A percentile compares a stretch with the other conserved stretches of the same genome.
Evolutionary conservation across 2,329 filamentous ascomycete species (phyloP).

Genomic region (Aspergillus tanneri): DNA sequence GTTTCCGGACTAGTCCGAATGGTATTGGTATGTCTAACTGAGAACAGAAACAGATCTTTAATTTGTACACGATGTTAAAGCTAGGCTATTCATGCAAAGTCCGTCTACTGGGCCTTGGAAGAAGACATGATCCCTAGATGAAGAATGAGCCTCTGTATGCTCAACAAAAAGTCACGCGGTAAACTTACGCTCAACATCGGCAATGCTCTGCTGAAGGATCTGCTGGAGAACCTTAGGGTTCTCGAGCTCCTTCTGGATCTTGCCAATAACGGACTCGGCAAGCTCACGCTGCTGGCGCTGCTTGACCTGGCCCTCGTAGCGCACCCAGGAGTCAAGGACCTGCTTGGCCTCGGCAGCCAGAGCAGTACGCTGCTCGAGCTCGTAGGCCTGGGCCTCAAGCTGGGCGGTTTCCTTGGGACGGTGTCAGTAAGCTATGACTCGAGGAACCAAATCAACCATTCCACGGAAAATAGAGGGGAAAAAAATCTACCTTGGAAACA

Average conservation of each 20-base stretch:
- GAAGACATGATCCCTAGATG: slow-evolving; percentile 39
- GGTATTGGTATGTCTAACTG: slow-evolving; percentile 40
- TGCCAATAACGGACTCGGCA: slow-evolving; percentile 87
- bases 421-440: slow-evolving; percentile 1
- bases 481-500: slow-evolving; percentile 88
- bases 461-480: not conserved
- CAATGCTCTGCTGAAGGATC: slow-evolving; percentile 94
- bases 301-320: slow-evolving; percentile 98
- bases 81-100: slow-evolving; percentile 29
- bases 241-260: slow-evolving; percentile 98
- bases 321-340: slow-evolving; percentile 96
- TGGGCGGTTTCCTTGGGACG: slow-evolving; percentile 79
- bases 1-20: slow-evolving; percentile 33
- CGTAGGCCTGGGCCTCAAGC: slow-evolving; percentile 93
- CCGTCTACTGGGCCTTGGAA: slow-evolving; percentile 42
- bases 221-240: slow-evolving; percentile 96
- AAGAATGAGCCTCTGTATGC: not conserved
- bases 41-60: slow-evolving; percentile 37
- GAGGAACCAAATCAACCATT: not conserved
- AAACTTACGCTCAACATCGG: slow-evolving; percentile 87
- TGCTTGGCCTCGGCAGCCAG: slow-evolving; percentile 89
- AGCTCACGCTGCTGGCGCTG: slow-evolving; percentile 97
- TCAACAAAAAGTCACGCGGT: not conserved
- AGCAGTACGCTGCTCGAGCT: slow-evolving; percentile 94
- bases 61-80: slow-evolving; percentile 44